phyloP scores from a whole-genome alignment of 2,329 filamentous ascomycete species.

The Harringtonia lauricola region DNA sequence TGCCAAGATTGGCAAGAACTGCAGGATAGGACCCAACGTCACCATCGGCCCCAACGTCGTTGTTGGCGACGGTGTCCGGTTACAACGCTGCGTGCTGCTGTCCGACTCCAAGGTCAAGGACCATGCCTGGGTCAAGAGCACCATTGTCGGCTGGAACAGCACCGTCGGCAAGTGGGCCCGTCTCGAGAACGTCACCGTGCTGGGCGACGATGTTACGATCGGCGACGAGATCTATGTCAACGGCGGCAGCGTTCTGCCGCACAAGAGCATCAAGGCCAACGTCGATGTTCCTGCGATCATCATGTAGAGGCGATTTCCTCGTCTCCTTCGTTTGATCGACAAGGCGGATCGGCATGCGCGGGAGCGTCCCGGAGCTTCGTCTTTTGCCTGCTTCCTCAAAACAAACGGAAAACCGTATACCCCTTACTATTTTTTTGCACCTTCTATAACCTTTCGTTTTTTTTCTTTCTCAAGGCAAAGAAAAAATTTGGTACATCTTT shows the following conservation, averaged over 20 bases:
- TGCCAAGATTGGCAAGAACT: constrained; percentile 96
- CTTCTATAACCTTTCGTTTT: not conserved
- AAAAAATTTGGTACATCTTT: not conserved
- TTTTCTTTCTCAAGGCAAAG: not conserved
- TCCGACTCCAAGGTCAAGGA: constrained; percentile 92
- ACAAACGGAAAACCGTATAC: not conserved
- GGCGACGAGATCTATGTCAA: constrained; percentile 99
- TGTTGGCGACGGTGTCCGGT: constrained; percentile 83
- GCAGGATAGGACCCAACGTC: constrained; percentile 94
- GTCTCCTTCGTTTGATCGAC: not conserved
- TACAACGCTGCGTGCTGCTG: constrained; percentile 87
- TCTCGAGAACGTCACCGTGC: constrained; percentile 93
- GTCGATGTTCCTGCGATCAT: constrained; percentile 70
- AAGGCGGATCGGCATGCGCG: not conserved
- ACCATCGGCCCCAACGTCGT: constrained; percentile 90
- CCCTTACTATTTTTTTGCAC: not conserved
- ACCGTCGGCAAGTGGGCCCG: constrained; percentile 91
- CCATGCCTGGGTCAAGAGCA: constrained; percentile 97
- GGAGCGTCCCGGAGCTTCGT: not conserved
- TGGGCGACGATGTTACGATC: constrained; percentile 95
- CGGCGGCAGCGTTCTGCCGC: constrained; percentile 84
- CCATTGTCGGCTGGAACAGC: constrained; percentile 98
- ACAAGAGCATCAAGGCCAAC: constrained; percentile 99
- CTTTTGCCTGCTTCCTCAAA: not conserved
- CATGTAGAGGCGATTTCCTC: constrained; percentile 37